Evolutionary conservation across 2,329 filamentous ascomycete genomes (phyloP), one percentile per base, ranked within the genome.

Genomic region (Podosphaera leucotricha): DNA sequence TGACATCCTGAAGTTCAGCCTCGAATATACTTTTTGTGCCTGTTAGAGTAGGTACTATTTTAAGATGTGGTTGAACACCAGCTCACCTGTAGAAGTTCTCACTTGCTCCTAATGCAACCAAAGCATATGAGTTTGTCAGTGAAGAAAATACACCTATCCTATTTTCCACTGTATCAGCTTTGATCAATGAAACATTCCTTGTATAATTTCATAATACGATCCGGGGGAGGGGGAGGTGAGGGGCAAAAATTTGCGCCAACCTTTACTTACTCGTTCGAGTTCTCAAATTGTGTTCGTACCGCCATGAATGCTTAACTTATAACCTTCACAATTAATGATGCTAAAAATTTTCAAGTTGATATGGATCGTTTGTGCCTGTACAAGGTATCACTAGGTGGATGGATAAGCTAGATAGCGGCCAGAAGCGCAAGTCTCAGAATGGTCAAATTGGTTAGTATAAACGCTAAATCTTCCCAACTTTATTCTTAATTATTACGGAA

Each of bases 131-230:
- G 66, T 98, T 98, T 54, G 90, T 98, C 60, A 98, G 80, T 49
- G 84, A 93, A 48, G 86, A 67, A 64, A 98, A 98, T 60, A 95
- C 90, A 61, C 90, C 90, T 60, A 98, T 82, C 67, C 86, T 94
- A 20, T 13, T n/a, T 22, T 38, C 37, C n/a, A 13, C 15, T 13
- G 8, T 19, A 22, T 38, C 16, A 38, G 37, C 8, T 38, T 38
- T 13, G 37, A 19, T 5, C n/a, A 38, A 38, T 16, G 10, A 38
- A 2, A 8, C 8, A 38, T 16, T 8, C 11, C n/a, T 16, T 38
- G 3, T 38, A 20, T 15, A 16, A n/a, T 6, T n/a, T 16, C 37
- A 7, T 20, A 2, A 20, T 7, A 38, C 11, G 4, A 44, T 43
- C 38, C n/a, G n/a, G n/a, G n/a, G 45, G 26, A 46, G 46, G 47